Conservation (phyloP, 202 grass and related monocot genomes). For the Schoenoplectus triqueter region DNA sequence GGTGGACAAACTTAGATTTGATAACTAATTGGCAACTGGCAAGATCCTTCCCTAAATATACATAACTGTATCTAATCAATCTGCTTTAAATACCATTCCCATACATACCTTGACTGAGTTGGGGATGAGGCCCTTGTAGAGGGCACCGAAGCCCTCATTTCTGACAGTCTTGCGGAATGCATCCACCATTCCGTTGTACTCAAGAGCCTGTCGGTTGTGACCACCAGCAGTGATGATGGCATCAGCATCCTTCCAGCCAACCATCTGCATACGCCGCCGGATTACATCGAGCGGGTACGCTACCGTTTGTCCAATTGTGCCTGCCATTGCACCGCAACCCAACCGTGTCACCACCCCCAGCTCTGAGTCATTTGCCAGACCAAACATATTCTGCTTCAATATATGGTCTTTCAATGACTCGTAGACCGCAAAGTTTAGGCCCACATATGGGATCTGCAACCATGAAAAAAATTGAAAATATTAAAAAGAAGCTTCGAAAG, state of each 20-base stretch:
- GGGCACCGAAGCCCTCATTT: constrained; percentile 79
- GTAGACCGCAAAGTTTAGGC: constrained; percentile 93
- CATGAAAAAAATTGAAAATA: constrained; percentile 38
- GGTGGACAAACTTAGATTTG: neutral
- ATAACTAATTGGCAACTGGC: neutral
- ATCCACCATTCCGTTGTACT: constrained; percentile 93
- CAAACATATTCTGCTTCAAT: constrained; percentile 62
- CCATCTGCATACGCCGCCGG: constrained; percentile 99
- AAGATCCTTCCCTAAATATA: no score
- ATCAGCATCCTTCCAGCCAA: constrained; percentile 89
- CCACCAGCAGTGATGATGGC: constrained; percentile 69
- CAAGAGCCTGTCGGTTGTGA: constrained; percentile 57
- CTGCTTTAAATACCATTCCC: neutral
- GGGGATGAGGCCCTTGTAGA: constrained; percentile 98
- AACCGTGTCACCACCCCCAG: constrained; percentile 72
- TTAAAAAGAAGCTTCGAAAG: constrained; percentile 26
- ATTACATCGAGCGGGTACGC: constrained; percentile 97
- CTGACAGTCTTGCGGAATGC: constrained; percentile 91
- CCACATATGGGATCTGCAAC: constrained; percentile 86
- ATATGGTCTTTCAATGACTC: constrained; percentile 93
- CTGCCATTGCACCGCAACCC: constrained; percentile 83
- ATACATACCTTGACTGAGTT: constrained; percentile 88
- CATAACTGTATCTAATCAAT: neutral
- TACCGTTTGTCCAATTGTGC: constrained; percentile 94
- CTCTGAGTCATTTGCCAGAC: constrained; percentile 74